Conservation (phyloP, 2,329 filamentous ascomycete genomes). For the Neonectria ditissima region DNA sequence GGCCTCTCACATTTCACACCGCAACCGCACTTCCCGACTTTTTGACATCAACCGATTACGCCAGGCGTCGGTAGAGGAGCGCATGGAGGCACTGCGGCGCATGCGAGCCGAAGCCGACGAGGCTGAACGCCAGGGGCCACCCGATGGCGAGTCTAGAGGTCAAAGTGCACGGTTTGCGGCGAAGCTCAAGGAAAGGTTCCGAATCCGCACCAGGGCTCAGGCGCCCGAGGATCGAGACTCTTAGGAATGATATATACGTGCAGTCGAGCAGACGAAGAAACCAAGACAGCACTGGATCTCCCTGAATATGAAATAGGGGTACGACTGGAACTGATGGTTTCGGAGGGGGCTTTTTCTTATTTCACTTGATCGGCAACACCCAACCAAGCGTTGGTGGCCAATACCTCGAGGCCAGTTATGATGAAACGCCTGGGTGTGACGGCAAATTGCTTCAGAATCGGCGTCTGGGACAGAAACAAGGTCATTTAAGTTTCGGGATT, state of each 20-base stretch:
- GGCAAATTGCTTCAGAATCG: slow-evolving; percentile 27
- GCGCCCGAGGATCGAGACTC: slow-evolving; percentile 35
- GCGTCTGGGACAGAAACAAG: slow-evolving; percentile 31
- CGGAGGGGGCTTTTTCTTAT: not conserved
- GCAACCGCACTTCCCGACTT: slow-evolving; percentile 62
- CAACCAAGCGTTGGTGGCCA: not conserved
- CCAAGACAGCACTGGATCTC: not conserved
- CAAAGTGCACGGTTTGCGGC: slow-evolving; percentile 60
- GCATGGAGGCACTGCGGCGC: slow-evolving; percentile 69
- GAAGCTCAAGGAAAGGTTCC: slow-evolving; percentile 65
- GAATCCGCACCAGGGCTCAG: slow-evolving; percentile 62
- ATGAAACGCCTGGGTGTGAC: not conserved
- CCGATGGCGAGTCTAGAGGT: slow-evolving; percentile 50
- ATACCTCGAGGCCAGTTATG: slow-evolving; percentile 1
- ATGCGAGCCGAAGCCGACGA: slow-evolving; percentile 47
- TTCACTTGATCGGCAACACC: not conserved
- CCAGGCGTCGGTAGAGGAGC: slow-evolving; percentile 70
- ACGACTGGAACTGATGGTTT: not conserved
- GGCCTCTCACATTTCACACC: slow-evolving; percentile 49
- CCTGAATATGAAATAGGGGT: slow-evolving; percentile 1
- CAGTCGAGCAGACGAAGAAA: not conserved
- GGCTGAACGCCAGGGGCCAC: slow-evolving; percentile 31
- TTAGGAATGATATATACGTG: slow-evolving; percentile 17
- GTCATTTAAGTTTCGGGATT: slow-evolving; percentile 24
- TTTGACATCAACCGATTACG: slow-evolving; percentile 69